phyloP scores from a whole-genome alignment of 2,329 filamentous ascomycete species.

The Mycosphaerella sp. region DNA sequence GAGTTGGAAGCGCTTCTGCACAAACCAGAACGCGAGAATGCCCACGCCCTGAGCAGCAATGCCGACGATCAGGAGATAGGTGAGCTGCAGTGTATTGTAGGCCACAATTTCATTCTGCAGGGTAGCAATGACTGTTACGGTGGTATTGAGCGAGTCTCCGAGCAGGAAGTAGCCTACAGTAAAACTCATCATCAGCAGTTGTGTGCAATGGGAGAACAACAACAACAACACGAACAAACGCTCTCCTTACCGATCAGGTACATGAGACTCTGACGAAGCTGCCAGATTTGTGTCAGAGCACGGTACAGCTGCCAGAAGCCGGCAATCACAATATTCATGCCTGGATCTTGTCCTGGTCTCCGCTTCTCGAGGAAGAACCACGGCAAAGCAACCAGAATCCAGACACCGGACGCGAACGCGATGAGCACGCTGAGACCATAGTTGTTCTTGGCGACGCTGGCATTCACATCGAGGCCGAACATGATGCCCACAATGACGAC shows the following conservation, averaged over 20 bases:
- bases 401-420: constrained; percentile 58
- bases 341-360: constrained; percentile 52
- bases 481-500: constrained; percentile 60
- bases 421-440: constrained; percentile 60
- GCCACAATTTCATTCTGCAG: constrained; percentile 59
- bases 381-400: constrained; percentile 57
- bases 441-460: constrained; percentile 55
- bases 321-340: constrained; percentile 49
- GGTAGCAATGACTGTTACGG: constrained; percentile 60
- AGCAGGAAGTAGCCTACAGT: constrained; percentile 53
- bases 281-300: constrained; percentile 55
- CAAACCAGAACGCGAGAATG: constrained; percentile 52
- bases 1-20: constrained; percentile 55
- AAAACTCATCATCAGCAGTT: no score
- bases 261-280: constrained; percentile 57
- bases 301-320: constrained; percentile 57
- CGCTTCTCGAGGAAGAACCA: constrained; percentile 63
- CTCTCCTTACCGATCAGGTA: constrained; percentile 50
- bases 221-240: no score
- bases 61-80: constrained; percentile 60
- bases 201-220: no score
- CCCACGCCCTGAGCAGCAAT: constrained; percentile 58
- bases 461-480: constrained; percentile 55
- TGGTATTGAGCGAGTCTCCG: constrained; percentile 64
- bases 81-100: constrained; percentile 59